Evolutionary conservation across 2,329 filamentous ascomycete species (phyloP), one percentile per base, ranked within the genome.

Genomic region (Zymoseptoria passerinii): DNA sequence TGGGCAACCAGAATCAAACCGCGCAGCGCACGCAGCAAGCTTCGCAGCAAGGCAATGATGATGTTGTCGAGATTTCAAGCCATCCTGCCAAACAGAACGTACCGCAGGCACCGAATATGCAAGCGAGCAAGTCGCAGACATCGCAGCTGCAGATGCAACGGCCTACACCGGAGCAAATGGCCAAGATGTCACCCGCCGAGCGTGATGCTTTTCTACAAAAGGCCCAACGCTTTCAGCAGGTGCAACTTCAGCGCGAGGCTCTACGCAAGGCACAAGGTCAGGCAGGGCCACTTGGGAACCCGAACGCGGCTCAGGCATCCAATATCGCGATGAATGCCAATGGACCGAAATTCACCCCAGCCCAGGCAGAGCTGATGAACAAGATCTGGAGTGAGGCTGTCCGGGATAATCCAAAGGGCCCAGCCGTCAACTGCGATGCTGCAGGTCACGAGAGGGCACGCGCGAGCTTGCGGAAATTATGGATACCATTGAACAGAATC

Each of bases 61-160:
- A 79, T 62, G 67, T 73, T 13, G 61, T 70, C 20, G 76, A 78
- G 55, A 70, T 72, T 48, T 68, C 68, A 9, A 73, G 68, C 53
- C 68, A 60, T 28, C 44, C 61, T 18, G 57, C 55, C 23, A 48
- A 50, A 27, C 62, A 62, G 53, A 57, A 55, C 50, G 56, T 60
- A 8, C 67, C 73, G 10, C 74, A 74, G 62, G 71, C 74, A n/a
- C 55, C 61, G 9, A 23, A 60, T 6, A 66, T 63, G 63, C 66
- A 68, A 52, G 48, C 52, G n/a, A 62, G 54, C 20, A 53, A 58
- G n/a, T 61, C 66, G 8, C 66, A 67, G 50, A 53, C 28, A 8
- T 50, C 48, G 28, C 58, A 57, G 40, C 40, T 29, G 2, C 13
- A 28, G 28, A 40, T 52, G 23, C 55, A 52, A 9, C 48, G 44